Conservation (phyloP, 2,329 filamentous ascomycete genomes). For the Talaromyces albobiverticillius region DNA sequence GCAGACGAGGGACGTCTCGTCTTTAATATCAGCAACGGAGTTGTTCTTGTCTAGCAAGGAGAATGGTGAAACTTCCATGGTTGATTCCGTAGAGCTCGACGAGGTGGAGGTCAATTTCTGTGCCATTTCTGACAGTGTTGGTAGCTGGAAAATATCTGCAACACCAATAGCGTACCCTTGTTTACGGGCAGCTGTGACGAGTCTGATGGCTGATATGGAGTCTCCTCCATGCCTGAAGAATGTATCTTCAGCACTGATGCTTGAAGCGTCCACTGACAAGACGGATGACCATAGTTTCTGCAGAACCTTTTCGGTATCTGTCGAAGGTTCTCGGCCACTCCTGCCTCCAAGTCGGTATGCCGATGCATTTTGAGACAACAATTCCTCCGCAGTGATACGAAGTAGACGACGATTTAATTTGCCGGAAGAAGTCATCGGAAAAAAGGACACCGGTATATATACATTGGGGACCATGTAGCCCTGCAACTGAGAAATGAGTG, state of each 20-base stretch:
- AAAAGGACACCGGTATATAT: conserved; percentile 13
- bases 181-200: conserved; percentile 16
- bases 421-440: conserved; percentile 14
- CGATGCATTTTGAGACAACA: conserved; percentile 11
- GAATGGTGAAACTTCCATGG: conserved; percentile 4
- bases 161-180: conserved; percentile 11
- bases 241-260: conserved; percentile 20
- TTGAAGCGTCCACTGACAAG: conserved; percentile 14
- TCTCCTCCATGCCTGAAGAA: conserved; percentile 28
- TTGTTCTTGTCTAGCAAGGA: conserved; percentile 7
- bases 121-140: conserved; percentile 15
- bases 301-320: conserved; percentile 12
- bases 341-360: conserved; percentile 13
- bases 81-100: background rate
- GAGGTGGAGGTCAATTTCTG: background rate
- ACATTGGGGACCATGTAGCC: conserved; percentile 16
- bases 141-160: conserved; percentile 13
- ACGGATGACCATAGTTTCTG: conserved; percentile 16
- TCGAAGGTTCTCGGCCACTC: conserved; percentile 14
- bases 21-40: background rate
- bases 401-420: conserved; percentile 15
- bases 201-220: conserved; percentile 22
- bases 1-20: conserved; percentile 20
- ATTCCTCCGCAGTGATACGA: conserved; percentile 1
- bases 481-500: conserved; percentile 8